Evolutionary conservation across 2,329 filamentous ascomycete genomes (phyloP).

Genomic region (Talaromyces sp.): DNA sequence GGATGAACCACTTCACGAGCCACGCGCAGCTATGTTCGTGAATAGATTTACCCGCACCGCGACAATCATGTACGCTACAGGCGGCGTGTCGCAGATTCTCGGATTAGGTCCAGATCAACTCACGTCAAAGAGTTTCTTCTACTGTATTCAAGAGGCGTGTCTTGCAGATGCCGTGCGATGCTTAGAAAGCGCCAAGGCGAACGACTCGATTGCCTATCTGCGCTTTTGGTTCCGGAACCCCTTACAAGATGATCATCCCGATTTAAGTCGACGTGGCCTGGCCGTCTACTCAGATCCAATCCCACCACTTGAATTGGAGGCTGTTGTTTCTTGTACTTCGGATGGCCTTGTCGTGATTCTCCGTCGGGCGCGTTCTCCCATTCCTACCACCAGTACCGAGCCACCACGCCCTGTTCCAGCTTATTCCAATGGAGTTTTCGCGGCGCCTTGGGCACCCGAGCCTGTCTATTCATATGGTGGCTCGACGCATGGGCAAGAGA

Average conservation of each 20-base stretch:
- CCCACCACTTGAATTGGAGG: constrained; percentile 70
- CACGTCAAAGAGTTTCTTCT: constrained; percentile 79
- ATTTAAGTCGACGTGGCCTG: not conserved
- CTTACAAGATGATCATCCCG: constrained; percentile 51
- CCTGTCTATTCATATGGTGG: constrained; percentile 53
- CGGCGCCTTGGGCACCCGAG: constrained; percentile 75
- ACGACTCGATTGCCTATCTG: constrained; percentile 87
- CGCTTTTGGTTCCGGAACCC: constrained; percentile 84
- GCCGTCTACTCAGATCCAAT: not conserved
- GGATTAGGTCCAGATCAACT: constrained; percentile 71
- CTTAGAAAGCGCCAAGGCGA: constrained; percentile 82
- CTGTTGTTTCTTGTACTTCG: constrained; percentile 88
- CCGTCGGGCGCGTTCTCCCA: constrained; percentile 70
- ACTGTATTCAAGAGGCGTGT: constrained; percentile 75
- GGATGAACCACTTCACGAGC: constrained; percentile 68
- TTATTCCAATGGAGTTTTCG: constrained; percentile 69
- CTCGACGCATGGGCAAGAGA: constrained; percentile 6
- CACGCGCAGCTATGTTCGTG: constrained; percentile 79
- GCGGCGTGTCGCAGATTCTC: constrained; percentile 73
- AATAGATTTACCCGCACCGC: constrained; percentile 83
- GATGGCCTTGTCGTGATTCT: constrained; percentile 84
- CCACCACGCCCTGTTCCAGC: constrained; percentile 48
- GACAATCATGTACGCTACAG: constrained; percentile 84
- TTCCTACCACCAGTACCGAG: constrained; percentile 49
- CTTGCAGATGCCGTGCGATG: constrained; percentile 75